A percentile compares a stretch with the other conserved stretches of the same genome.
Evolutionary conservation across 2,329 filamentous ascomycete species (phyloP).

Genomic region (Colletotrichum sp.): DNA sequence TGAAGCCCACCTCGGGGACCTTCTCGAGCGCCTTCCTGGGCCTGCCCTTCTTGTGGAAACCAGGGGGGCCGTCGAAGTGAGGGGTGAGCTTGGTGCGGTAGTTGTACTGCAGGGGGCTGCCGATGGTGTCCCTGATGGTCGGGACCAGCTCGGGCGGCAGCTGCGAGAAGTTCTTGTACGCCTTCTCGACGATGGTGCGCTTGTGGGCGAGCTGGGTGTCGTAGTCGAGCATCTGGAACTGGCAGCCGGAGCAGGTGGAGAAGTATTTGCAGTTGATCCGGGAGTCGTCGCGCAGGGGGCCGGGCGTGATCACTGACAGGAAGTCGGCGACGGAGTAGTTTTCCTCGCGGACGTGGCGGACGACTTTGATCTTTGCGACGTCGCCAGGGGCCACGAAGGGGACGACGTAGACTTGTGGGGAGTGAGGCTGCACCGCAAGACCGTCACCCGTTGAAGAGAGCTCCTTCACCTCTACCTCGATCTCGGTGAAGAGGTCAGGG

Average conservation of each 20-base stretch:
- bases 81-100: slow-evolving; percentile 98
- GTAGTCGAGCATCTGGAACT: slow-evolving; percentile 97
- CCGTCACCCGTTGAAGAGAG: slow-evolving; percentile 94
- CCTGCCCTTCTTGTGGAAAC: slow-evolving; percentile 54
- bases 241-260: slow-evolving; percentile 84
- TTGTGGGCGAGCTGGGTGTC: slow-evolving; percentile 85
- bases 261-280: slow-evolving; percentile 89
- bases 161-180: slow-evolving; percentile 89
- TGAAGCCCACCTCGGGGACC: slow-evolving; percentile 87
- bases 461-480: slow-evolving; percentile 80
- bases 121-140: slow-evolving; percentile 80
- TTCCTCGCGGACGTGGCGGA: slow-evolving; percentile 69
- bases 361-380: slow-evolving; percentile 76
- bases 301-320: slow-evolving; percentile 75
- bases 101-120: slow-evolving; percentile 87
- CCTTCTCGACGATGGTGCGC: slow-evolving; percentile 84
- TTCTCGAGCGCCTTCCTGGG: slow-evolving; percentile 55
- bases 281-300: slow-evolving; percentile 76
- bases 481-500: slow-evolving; percentile 73
- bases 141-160: slow-evolving; percentile 79
- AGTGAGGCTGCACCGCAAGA: slow-evolving; percentile 72
- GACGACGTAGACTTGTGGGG: slow-evolving; percentile 78
- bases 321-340: slow-evolving; percentile 83
- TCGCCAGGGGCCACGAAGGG: slow-evolving; percentile 91
- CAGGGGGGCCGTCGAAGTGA: slow-evolving; percentile 84